Conservation (phyloP, 1,284 basidiomycete genomes). For the Xerocomus nothofagi region DNA sequence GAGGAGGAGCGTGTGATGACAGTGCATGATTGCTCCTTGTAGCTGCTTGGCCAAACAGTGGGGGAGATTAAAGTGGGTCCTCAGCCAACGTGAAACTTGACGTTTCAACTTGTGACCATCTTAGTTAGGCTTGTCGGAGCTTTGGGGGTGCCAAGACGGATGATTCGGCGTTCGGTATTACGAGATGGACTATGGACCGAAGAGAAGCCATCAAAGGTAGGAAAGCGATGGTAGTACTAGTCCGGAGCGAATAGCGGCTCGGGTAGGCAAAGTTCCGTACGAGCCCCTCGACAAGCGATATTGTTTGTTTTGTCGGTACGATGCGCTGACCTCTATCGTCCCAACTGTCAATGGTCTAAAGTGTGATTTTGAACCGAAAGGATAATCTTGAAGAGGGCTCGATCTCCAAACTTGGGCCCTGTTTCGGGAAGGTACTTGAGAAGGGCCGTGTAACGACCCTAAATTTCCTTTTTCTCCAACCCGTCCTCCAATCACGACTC, state of each 20-base stretch:
- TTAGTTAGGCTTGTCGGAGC: background rate
- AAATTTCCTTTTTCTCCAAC: no score
- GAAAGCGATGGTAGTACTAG: background rate
- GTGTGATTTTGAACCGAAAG: background rate
- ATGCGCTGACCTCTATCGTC: no score
- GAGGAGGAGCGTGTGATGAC: no score
- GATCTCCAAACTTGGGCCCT: no score
- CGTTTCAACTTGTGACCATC: constrained; percentile 5
- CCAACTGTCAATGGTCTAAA: background rate
- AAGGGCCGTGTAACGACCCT: no score
- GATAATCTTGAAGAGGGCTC: background rate
- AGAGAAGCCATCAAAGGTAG: background rate
- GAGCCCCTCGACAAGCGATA: no score
- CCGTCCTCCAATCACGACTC: no score
- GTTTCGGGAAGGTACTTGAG: no score
- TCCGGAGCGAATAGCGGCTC: background rate
- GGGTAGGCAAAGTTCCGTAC: no score
- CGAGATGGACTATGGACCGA: background rate
- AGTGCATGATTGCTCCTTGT: no score
- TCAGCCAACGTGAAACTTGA: constrained; percentile 1
- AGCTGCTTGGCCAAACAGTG: no score
- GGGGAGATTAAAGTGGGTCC: background rate
- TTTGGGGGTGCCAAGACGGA: background rate
- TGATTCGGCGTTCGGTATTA: background rate
- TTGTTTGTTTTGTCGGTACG: no score